Conservation (phyloP, 768 basidiomycete genomes). For the Kwoniella pini region DNA sequence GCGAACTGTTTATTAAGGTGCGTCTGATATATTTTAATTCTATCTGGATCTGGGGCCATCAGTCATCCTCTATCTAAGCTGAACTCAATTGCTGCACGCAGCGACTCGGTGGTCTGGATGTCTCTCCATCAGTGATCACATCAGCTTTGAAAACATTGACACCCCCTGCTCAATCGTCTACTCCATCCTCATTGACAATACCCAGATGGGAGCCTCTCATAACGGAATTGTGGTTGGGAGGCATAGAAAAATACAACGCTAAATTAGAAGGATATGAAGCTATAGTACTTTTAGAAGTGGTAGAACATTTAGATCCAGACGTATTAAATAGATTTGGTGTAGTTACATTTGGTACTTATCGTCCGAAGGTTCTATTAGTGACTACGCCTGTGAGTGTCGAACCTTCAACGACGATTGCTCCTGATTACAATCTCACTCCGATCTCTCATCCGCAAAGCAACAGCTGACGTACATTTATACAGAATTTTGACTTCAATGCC, state of each 20-base stretch:
- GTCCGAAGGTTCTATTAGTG: slow-evolving; percentile 50
- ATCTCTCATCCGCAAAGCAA: neutral
- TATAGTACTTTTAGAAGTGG: slow-evolving; percentile 52
- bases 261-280: slow-evolving; percentile 52
- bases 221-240: slow-evolving; percentile 51
- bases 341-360: slow-evolving; percentile 52
- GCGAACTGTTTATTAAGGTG: slow-evolving; percentile 49
- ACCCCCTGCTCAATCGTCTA: slow-evolving; percentile 25
- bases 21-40: slow-evolving; percentile 9
- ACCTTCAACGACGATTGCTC: neutral
- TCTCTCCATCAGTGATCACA: slow-evolving; percentile 42
- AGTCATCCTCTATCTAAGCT: no score
- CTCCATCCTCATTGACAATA: slow-evolving; percentile 18
- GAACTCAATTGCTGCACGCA: slow-evolving; percentile 19
- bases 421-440: neutral
- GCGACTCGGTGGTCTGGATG: slow-evolving; percentile 53
- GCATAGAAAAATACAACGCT: slow-evolving; percentile 51
- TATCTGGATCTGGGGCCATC: neutral
- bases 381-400: slow-evolving; percentile 49
- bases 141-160: slow-evolving; percentile 38
- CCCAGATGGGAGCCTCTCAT: slow-evolving; percentile 44
- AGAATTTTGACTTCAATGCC: slow-evolving; percentile 54
- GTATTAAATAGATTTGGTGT: slow-evolving; percentile 52
- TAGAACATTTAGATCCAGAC: slow-evolving; percentile 53
- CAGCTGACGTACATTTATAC: neutral